Percentiles rank a stretch among this genome's conserved stretches.
These are phyloP conservation scores for Citrus australasica DNA, from an alignment of 345 rosid species.

Conservation along the genomic window DNA sequence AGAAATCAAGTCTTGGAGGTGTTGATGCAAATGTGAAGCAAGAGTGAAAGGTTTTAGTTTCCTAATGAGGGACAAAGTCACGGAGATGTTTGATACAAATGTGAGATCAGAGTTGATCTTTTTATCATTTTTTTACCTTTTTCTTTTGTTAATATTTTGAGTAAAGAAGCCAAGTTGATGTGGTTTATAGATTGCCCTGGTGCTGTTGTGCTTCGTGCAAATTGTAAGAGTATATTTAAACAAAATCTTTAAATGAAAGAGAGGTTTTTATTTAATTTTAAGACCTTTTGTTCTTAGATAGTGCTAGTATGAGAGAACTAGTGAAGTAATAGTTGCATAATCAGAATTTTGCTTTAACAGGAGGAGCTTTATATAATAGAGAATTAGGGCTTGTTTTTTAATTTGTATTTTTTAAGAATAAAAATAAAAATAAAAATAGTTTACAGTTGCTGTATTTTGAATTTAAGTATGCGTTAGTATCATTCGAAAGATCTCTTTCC, in stretches of 20 bases:
- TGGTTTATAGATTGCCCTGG: background rate
- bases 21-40: slow-evolving; percentile 12
- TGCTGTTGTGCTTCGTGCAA: too few relatives aligned
- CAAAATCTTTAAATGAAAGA: too few relatives aligned
- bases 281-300: background rate
- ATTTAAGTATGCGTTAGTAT: too few relatives aligned
- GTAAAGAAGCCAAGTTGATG: background rate
- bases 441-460: fast-evolving
- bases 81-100: background rate
- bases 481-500: too few relatives aligned
- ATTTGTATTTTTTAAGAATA: too few relatives aligned
- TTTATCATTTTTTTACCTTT: background rate
- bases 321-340: too few relatives aligned
- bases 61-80: background rate
- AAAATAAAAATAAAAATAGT: too few relatives aligned
- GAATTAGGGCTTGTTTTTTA: too few relatives aligned
- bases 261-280: background rate
- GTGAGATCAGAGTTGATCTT: background rate
- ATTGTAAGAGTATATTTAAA: too few relatives aligned
- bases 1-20: slow-evolving; percentile 26
- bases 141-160: background rate
- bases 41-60: slow-evolving; percentile 2
- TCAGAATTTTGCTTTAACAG: too few relatives aligned
- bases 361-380: too few relatives aligned
- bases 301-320: too few relatives aligned